phyloP scores from a whole-genome alignment of 305 asterid species.

The Fraxinus xanthoxyloides region DNA sequence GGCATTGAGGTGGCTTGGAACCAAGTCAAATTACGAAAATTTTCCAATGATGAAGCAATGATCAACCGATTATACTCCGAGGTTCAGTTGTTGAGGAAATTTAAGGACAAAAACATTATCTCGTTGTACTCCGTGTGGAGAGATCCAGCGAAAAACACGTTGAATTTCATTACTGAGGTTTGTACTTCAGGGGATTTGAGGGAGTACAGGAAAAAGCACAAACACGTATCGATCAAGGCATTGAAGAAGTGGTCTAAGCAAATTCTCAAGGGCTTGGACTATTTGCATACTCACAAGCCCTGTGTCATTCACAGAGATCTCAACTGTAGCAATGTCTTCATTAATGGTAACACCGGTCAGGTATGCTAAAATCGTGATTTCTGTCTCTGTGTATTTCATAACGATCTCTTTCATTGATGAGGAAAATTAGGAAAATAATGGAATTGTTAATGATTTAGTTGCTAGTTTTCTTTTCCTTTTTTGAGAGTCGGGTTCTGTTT shows the following conservation, averaged over 20 bases:
- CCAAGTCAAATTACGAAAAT: constrained; percentile 59
- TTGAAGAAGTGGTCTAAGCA: constrained; percentile 80
- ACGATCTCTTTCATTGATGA: neutral
- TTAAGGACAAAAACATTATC: constrained; percentile 55
- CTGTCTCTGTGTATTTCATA: neutral
- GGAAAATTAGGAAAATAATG: neutral
- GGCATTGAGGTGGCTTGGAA: constrained; percentile 95
- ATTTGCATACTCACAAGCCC: constrained; percentile 71
- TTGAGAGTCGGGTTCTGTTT: neutral
- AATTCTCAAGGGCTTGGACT: constrained; percentile 70
- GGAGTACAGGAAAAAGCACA: constrained; percentile 70
- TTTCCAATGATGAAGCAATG: constrained; percentile 44
- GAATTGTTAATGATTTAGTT: neutral
- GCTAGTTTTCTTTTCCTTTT: neutral
- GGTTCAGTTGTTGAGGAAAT: constrained; percentile 47
- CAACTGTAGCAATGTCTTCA: constrained; percentile 79
- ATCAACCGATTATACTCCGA: constrained; percentile 56
- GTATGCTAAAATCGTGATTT: constrained; percentile 25
- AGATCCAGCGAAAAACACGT: constrained; percentile 44
- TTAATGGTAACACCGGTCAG: constrained; percentile 83
- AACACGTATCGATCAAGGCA: constrained; percentile 61
- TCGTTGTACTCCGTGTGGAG: constrained; percentile 62
- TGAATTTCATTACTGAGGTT: constrained; percentile 79
- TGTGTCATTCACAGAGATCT: constrained; percentile 77
- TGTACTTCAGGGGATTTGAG: constrained; percentile 80